Evolutionary conservation across 331 rosid genomes (phyloP).

Genomic region (Rhamnella rubrinervis): DNA sequence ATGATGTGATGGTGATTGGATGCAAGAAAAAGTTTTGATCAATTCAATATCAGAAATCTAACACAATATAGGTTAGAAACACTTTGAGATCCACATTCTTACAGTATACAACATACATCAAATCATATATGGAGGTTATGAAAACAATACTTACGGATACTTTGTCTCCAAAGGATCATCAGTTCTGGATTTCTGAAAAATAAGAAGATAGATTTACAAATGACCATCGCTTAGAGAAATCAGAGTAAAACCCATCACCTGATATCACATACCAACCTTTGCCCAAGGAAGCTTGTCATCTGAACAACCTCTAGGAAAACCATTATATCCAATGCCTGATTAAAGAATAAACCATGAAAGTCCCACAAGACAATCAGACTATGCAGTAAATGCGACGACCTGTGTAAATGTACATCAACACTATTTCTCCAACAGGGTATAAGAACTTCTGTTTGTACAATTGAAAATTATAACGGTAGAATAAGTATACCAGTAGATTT

Average conservation of each 20-base stretch:
- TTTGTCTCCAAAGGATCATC: constrained; percentile 89
- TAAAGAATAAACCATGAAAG: constrained; percentile 17
- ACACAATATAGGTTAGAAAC: neutral
- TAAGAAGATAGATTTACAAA: neutral
- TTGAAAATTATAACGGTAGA: too few species aligned
- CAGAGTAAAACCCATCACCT: neutral
- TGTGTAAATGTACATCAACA: neutral
- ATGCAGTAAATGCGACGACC: neutral
- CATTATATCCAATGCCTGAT: constrained; percentile 91
- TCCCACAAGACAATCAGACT: neutral
- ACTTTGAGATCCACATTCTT: neutral
- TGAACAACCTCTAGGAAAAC: constrained; percentile 97
- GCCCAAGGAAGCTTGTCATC: constrained; percentile 98
- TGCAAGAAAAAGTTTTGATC: neutral
- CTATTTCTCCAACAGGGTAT: neutral
- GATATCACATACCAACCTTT: constrained; percentile 53
- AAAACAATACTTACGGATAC: constrained; percentile 71
- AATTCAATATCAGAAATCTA: neutral
- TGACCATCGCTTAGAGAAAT: neutral
- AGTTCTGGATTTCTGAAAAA: constrained; percentile 73
- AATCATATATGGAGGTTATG: constrained; percentile 3
- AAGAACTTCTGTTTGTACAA: neutral
- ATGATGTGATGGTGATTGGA: constrained; percentile 1
- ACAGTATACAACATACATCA: neutral
- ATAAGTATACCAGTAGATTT: too few species aligned